Percentiles rank a stretch among this genome's conserved stretches.
Evolutionary conservation across 2,329 filamentous ascomycete genomes (phyloP).

Genomic region (Hypomyces perniciosus): DNA sequence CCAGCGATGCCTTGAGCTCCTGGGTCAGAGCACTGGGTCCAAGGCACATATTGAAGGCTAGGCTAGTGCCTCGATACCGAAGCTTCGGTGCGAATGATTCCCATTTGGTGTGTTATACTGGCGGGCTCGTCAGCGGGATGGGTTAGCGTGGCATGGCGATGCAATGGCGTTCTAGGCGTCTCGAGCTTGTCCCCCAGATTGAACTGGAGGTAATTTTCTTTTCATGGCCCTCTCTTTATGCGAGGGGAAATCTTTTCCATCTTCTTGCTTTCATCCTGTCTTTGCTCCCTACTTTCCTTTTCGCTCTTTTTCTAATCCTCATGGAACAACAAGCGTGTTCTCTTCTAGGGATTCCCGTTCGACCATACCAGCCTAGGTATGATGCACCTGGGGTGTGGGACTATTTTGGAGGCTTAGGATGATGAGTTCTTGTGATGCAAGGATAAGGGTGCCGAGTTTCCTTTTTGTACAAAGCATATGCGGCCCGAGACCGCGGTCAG

Average conservation of each 20-base stretch:
- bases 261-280: slow-evolving; percentile 12
- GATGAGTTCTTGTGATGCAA: slow-evolving; percentile 7
- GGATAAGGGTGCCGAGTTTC: slow-evolving; percentile 18
- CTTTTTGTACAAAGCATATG: slow-evolving; percentile 32
- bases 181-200: slow-evolving; percentile 22
- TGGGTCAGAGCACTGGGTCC: slow-evolving; percentile 63
- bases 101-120: neutral
- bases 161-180: slow-evolving; percentile 27
- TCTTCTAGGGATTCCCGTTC: slow-evolving; percentile 6
- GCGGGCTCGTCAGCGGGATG: slow-evolving; percentile 1
- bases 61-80: slow-evolving; percentile 2
- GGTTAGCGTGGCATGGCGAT: slow-evolving; percentile 12
- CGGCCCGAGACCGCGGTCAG: slow-evolving; percentile 20
- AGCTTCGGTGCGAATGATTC: neutral
- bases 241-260: slow-evolving; percentile 13
- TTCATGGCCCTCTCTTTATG: slow-evolving; percentile 10
- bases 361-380: neutral
- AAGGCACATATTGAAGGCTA: slow-evolving; percentile 81
- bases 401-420: neutral
- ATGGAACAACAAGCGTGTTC: slow-evolving; percentile 6
- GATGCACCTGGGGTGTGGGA: neutral
- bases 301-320: slow-evolving; percentile 6
- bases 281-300: slow-evolving; percentile 6
- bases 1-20: slow-evolving; percentile 79
- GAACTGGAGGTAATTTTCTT: slow-evolving; percentile 16